Evolutionary conservation across 2,329 filamentous ascomycete genomes (phyloP).

Genomic region (Chaetomium sp.): DNA sequence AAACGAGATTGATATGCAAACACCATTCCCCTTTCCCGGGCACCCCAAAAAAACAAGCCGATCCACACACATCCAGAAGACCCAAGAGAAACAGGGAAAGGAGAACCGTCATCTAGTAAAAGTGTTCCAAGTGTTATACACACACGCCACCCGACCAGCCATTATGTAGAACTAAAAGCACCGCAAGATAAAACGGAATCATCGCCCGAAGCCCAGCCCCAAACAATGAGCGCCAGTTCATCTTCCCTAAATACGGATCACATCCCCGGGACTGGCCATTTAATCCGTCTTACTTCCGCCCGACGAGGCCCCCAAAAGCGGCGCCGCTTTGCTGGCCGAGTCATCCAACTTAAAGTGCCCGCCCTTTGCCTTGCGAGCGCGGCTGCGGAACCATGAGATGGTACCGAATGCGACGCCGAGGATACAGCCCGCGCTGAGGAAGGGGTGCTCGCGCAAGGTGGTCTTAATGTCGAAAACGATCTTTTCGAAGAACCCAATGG

Average conservation of each 20-base stretch:
- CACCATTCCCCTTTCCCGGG: background rate
- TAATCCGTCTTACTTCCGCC: slow-evolving; percentile 19
- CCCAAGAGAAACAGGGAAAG: background rate
- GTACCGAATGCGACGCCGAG: slow-evolving; percentile 49
- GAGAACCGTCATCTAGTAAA: no score
- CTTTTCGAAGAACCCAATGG: slow-evolving; percentile 65
- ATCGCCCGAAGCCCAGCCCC: slow-evolving; percentile 6
- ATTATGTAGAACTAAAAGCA: background rate
- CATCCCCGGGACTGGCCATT: no score
- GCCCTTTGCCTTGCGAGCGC: slow-evolving; percentile 44
- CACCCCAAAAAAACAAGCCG: background rate
- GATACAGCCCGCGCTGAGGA: slow-evolving; percentile 50
- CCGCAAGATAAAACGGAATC: background rate
- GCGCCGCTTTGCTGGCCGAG: slow-evolving; percentile 31
- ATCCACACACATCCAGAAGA: background rate
- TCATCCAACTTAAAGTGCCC: slow-evolving; percentile 59
- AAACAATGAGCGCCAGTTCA: background rate
- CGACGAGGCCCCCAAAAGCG: slow-evolving; percentile 11
- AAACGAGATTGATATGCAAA: no score
- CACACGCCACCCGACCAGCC: background rate
- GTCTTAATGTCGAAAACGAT: slow-evolving; percentile 61
- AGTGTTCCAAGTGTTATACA: slow-evolving; percentile 1
- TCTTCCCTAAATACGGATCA: background rate
- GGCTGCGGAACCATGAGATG: slow-evolving; percentile 47
- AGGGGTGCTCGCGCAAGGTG: slow-evolving; percentile 53